phyloP scores from a whole-genome alignment of 2,329 filamentous ascomycete genomes.

The Blastomyces emzantsi region DNA sequence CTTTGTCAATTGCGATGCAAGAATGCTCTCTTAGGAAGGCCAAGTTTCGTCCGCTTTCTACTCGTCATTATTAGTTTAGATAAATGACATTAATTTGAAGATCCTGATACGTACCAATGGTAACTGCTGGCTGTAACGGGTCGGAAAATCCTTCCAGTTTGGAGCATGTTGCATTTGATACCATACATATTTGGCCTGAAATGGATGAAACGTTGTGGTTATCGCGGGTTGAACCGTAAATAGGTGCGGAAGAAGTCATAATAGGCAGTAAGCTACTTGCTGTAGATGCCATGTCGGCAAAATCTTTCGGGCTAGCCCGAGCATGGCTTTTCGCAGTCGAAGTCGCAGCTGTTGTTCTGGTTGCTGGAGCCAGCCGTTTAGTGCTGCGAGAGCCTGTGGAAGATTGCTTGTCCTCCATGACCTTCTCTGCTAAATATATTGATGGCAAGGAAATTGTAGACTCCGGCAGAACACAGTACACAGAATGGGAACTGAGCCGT shows the following conservation, averaged over 20 bases:
- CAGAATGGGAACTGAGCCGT: constrained; percentile 63
- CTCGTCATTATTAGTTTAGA: constrained; percentile 12
- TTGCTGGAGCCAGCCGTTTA: constrained; percentile 5
- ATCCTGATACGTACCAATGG: constrained; percentile 27
- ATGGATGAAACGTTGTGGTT: constrained; percentile 32
- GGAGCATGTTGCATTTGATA: constrained; percentile 34
- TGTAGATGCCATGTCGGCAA: constrained; percentile 29
- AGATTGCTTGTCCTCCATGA: constrained; percentile 27
- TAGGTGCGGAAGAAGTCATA: constrained; percentile 27
- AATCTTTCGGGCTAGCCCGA: constrained; percentile 28
- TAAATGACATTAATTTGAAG: neutral
- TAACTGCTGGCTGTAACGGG: constrained; percentile 24
- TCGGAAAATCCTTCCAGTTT: constrained; percentile 17
- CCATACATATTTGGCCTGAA: constrained; percentile 35
- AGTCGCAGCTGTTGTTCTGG: constrained; percentile 21
- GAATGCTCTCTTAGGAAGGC: constrained; percentile 34
- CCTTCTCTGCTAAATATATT: constrained; percentile 37
- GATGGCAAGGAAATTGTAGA: constrained; percentile 84
- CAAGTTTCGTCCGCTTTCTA: constrained; percentile 35
- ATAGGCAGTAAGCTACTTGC: constrained; percentile 28
- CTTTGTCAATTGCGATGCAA: constrained; percentile 39
- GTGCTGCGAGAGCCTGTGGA: constrained; percentile 19
- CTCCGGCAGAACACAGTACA: constrained; percentile 83
- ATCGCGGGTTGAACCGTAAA: constrained; percentile 33
- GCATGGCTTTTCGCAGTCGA: constrained; percentile 22